phyloP scores from a whole-genome alignment of 306 rosid species.

The Pterocarpus macrocarpus region DNA sequence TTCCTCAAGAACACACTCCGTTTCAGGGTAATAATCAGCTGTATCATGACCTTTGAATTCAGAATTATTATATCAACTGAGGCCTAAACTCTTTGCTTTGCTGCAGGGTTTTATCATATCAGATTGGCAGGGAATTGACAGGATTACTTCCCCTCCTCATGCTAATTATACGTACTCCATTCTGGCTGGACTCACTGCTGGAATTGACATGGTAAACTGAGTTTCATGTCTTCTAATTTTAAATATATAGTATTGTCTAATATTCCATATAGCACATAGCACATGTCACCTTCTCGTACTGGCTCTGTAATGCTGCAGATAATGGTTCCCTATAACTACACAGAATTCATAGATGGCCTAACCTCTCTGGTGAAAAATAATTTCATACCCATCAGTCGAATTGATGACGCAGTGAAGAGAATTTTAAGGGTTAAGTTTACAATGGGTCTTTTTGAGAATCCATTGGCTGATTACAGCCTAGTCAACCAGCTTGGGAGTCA shows the following conservation, averaged over 20 bases:
- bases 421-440: conserved; percentile 51
- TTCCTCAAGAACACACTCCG: conserved; percentile 53
- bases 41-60: too few relatives aligned
- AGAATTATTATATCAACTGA: too few relatives aligned
- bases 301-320: conserved; percentile 32
- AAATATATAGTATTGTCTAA: too few relatives aligned
- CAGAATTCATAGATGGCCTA: conserved; percentile 54
- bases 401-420: conserved; percentile 60
- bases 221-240: too few relatives aligned
- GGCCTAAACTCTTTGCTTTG: too few relatives aligned
- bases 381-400: conserved; percentile 51
- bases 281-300: too few relatives aligned
- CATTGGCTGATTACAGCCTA: conserved; percentile 54
- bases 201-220: conserved; percentile 55
- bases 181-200: conserved; percentile 51
- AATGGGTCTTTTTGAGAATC: conserved; percentile 59
- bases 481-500: conserved; percentile 52
- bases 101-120: conserved; percentile 59
- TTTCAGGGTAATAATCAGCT: conserved; percentile 46
- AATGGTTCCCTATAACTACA: conserved; percentile 58
- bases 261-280: too few relatives aligned
- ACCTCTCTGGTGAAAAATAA: conserved; percentile 51
- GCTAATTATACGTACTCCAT: conserved; percentile 58
- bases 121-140: conserved; percentile 59
- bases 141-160: conserved; percentile 56